Evolutionary conservation across 148 eudicot species (phyloP).

Genomic region (Chenopodium formosanum): DNA sequence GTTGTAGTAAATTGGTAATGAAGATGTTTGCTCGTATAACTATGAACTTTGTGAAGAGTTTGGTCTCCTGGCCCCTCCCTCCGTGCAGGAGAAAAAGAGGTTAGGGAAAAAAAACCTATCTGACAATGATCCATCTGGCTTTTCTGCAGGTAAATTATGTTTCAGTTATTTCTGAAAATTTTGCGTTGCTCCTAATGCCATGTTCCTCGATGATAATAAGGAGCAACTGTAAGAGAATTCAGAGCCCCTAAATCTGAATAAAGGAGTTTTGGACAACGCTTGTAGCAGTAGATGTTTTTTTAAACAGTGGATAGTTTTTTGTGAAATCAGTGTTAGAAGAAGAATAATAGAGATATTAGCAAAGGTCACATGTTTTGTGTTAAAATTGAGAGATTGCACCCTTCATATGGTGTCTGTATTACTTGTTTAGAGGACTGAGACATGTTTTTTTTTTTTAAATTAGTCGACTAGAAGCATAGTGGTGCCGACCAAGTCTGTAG

Average conservation of each 20-base stretch:
- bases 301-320: slow-evolving; percentile 12
- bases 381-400: not conserved
- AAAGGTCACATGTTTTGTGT: slow-evolving; percentile 5
- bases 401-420: not conserved
- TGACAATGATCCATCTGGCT: not conserved
- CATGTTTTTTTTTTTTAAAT: not conserved
- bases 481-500: not conserved
- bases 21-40: not conserved
- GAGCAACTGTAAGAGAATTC: slow-evolving; percentile 13
- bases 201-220: slow-evolving; percentile 14
- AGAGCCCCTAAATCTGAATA: slow-evolving; percentile 15
- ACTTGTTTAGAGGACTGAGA: slow-evolving; percentile 5
- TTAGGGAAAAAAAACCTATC: not conserved
- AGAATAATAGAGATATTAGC: not conserved
- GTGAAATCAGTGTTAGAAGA: slow-evolving; percentile 13
- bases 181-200: slow-evolving; percentile 4
- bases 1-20: not conserved
- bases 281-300: slow-evolving; percentile 20
- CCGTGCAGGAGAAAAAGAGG: not conserved
- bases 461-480: not conserved
- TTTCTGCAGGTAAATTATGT: slow-evolving; percentile 33
- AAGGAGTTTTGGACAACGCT: slow-evolving; percentile 6
- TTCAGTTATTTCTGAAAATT: not conserved
- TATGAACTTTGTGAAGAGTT: not conserved
- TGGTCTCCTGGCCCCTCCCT: not conserved